Percentiles rank a stretch among this genome's conserved stretches.
Conservation (phyloP, 2,329 filamentous ascomycete genomes). For the Sclerotiophoma versabilis region DNA sequence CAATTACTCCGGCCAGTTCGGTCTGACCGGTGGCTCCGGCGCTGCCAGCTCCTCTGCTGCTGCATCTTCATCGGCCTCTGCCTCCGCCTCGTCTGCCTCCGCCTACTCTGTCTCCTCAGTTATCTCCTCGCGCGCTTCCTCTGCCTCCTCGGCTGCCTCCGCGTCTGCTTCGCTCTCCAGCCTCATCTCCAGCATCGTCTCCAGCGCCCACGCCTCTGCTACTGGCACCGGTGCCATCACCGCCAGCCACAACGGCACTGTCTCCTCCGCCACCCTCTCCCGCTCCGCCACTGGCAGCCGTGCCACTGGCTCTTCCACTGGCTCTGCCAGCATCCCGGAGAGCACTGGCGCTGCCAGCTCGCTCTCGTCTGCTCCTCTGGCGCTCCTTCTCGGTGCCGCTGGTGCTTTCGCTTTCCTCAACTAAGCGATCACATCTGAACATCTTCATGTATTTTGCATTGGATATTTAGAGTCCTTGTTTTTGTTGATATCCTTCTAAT, state of each 20-base stretch:
- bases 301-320: constrained; percentile 25
- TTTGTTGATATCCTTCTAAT: constrained; percentile 26
- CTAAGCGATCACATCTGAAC: constrained; percentile 33
- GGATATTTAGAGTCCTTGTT: constrained; percentile 23
- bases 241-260: constrained; percentile 36
- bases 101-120: constrained; percentile 30
- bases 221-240: constrained; percentile 26
- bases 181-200: constrained; percentile 35
- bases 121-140: constrained; percentile 21
- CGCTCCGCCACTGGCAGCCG: constrained; percentile 23
- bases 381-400: constrained; percentile 47
- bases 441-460: constrained; percentile 28
- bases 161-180: constrained; percentile 41
- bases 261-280: constrained; percentile 34
- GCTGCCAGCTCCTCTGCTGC: constrained; percentile 32
- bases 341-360: constrained; percentile 45
- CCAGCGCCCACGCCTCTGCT: constrained; percentile 33
- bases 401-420: constrained; percentile 52
- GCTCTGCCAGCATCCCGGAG: constrained; percentile 24
- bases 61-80: constrained; percentile 26
- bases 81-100: constrained; percentile 27
- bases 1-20: constrained; percentile 65
- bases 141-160: constrained; percentile 23
- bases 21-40: constrained; percentile 42
- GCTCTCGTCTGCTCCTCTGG: constrained; percentile 35